phyloP scores from a whole-genome alignment of 352 stramenopile species.

The Phytophthora citricola region DNA sequence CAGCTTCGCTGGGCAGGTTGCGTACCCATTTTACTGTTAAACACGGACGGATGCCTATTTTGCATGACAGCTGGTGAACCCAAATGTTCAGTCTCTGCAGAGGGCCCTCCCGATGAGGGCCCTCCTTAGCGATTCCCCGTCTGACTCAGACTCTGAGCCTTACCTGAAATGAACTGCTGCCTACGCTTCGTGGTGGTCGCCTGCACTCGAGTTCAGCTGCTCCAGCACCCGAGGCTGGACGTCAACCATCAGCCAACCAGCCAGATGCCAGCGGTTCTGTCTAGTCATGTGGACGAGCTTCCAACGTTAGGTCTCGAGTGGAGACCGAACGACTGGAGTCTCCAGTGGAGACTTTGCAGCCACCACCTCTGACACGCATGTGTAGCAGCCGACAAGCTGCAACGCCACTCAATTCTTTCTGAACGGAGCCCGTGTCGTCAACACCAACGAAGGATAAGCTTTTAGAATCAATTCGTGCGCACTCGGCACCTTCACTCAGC shows the following conservation, averaged over 20 bases:
- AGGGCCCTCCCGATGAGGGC: too few relatives aligned
- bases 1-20: too few relatives aligned
- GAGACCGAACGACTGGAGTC: too few relatives aligned
- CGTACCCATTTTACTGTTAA: too few relatives aligned
- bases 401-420: not conserved
- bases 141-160: not conserved
- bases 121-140: not conserved
- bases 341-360: too few relatives aligned
- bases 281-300: constrained; percentile 1
- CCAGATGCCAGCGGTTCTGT: not conserved
- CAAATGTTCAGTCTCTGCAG: too few relatives aligned
- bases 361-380: not conserved
- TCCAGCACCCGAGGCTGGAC: not conserved
- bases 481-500: not conserved
- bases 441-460: not conserved
- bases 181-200: not conserved
- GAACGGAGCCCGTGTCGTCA: constrained; percentile 1
- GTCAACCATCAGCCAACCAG: not conserved
- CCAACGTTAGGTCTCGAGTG: not conserved
- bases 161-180: not conserved
- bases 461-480: not conserved
- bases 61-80: too few relatives aligned
- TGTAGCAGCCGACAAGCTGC: not conserved
- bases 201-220: constrained; percentile 5
- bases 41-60: too few relatives aligned